Evolutionary conservation across 441 rosid genomes (phyloP), one percentile per base, ranked within the genome.

Genomic region (Syzygium syzygioides): DNA sequence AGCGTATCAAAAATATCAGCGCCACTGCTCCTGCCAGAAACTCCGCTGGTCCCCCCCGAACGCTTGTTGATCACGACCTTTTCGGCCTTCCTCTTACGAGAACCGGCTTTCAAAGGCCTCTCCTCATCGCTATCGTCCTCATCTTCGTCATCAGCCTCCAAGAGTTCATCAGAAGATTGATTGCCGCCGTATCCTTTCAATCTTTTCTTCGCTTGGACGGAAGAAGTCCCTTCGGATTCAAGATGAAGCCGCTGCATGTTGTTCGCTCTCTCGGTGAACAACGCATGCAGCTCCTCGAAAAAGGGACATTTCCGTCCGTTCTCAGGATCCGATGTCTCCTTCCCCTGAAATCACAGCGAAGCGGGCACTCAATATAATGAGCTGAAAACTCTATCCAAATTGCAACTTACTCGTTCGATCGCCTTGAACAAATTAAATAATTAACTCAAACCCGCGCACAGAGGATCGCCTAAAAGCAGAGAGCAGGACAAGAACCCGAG

Each of bases 271-370:
- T 91, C 94, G 34, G 88, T 87, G 90, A 95, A 94, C 14, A 94
- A 89, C 4, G 90, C 91, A 32, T 94, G 94, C 86, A 95, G 90
- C 41, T 95, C 95, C 86, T 93, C 94, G 60, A 93, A 95, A 90
- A 94, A 95, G 15, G 93, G 95, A 53, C 94, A 95, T 54, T 91
- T 93, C 90, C 91, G 86, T 59, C 93, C 94, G 84, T 89, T 92
- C 83, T 93, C 94, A 18, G 92, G 92, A 91, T 93, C 94, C 64
- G 94, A 92, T 79, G 95, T 92, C 92, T 95, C 97, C 90, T 92
- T 94, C 79, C 95, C 97, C 95, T 95, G 92, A 87, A 34, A 89
- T 52, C n/a, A 90, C 57, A 79, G 34, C n/a, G 6, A 28, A 62
- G 79, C 15, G n/a, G n/a, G 56, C 32, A 30, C 54, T 79, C 59